Evolutionary conservation across 2,329 filamentous ascomycete species (phyloP), one percentile per base, ranked within the genome.

Genomic region (Fusarium albosuccineum): DNA sequence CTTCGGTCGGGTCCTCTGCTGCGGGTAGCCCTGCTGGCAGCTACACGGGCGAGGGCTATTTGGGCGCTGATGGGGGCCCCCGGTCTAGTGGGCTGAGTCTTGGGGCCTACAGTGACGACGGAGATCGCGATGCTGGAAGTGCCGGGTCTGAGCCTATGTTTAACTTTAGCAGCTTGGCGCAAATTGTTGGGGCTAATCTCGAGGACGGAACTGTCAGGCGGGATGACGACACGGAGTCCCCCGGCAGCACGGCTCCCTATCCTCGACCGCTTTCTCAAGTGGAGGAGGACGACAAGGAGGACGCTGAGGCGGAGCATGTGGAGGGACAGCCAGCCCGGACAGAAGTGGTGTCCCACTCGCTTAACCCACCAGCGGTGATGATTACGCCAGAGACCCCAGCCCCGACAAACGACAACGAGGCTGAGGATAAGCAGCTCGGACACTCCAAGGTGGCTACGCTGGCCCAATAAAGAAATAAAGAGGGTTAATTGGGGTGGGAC

Each of bases 101-200:
- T 3, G 82, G 80, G 9, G 80, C 76, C 14, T 80, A 80, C 56
- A 82, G 81, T 57, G 81, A 83, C 16, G 82, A 83, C 10, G 82
- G 82, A 11, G 85, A 88, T 26, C 78, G 82, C 7, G 85, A 86
- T 37, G 81, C 83, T 5, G 82, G 84, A 46, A 70, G 83, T 26
- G 81, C 84, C 5, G 82, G 84, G 13, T 67, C 82, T 56, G 94
- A 97, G 75, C 88, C 93, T 4, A 89, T 97, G 87, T 96, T 97
- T 79, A 97, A 97, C 77, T 97, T 97, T 75, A 86, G 89, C 57
- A 97, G 93, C 70, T 81, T 98, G 22, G 92, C 93, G 2, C 92
- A 93, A 64, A 92, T 97, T 76, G 92, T 97, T 30, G 92, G 90
- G 0, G 88, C 88, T 8, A 83, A 86, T 46, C 80, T 88, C 34